These are phyloP conservation scores for Cadophora gregata DNA, from an alignment of 2,329 filamentous ascomycete genomes.

Conservation along the genomic window DNA sequence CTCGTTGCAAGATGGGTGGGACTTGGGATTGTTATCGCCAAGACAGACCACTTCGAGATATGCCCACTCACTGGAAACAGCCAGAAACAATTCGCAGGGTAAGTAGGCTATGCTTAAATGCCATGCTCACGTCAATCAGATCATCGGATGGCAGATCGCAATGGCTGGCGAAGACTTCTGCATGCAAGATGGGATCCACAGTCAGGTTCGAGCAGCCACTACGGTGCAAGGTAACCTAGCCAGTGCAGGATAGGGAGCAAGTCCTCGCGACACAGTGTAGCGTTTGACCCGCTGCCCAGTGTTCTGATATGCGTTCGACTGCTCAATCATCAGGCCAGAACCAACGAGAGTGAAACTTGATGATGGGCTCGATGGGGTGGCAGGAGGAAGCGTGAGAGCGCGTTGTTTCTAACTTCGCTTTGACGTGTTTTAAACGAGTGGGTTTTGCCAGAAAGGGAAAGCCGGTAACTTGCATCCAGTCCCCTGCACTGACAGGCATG, in stretches of 20 bases:
- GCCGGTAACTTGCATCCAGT: not conserved
- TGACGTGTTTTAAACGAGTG: slow-evolving; percentile 20
- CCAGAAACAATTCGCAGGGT: slow-evolving; percentile 21
- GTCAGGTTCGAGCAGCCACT: slow-evolving; percentile 9
- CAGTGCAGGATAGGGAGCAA: slow-evolving; percentile 13
- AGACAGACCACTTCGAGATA: slow-evolving; percentile 18
- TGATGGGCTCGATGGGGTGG: not conserved
- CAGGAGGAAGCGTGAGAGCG: slow-evolving; percentile 10
- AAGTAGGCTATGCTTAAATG: slow-evolving; percentile 5
- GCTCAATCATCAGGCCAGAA: slow-evolving; percentile 18
- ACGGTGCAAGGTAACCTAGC: slow-evolving; percentile 5
- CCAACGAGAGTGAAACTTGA: slow-evolving; percentile 20
- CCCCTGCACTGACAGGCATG: slow-evolving; percentile 7
- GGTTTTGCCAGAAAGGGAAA: not conserved
- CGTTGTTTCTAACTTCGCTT: slow-evolving; percentile 21
- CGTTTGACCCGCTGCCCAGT: slow-evolving; percentile 23
- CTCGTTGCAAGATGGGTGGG: slow-evolving; percentile 32
- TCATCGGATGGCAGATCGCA: slow-evolving; percentile 18
- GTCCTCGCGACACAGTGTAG: slow-evolving; percentile 22
- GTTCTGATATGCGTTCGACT: not conserved
- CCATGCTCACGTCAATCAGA: slow-evolving; percentile 15
- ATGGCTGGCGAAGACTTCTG: slow-evolving; percentile 6
- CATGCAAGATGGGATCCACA: slow-evolving; percentile 4
- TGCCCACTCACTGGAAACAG: slow-evolving; percentile 25
- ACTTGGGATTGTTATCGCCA: slow-evolving; percentile 14